phyloP scores from a whole-genome alignment of 2,329 filamentous ascomycete genomes.

The Colletotrichum nymphaeae region DNA sequence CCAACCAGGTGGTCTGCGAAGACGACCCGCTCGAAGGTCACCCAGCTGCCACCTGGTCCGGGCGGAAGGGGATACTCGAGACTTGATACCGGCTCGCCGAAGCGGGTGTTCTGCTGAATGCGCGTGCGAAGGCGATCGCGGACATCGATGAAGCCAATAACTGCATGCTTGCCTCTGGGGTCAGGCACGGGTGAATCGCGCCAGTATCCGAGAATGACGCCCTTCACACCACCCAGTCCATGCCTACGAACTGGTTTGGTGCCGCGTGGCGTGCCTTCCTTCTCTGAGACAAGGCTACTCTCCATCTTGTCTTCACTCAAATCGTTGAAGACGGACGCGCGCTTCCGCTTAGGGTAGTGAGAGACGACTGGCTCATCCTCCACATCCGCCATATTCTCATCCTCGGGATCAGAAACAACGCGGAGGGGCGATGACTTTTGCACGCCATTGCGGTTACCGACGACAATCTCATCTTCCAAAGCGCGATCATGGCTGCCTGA shows the following conservation, averaged over 20 bases:
- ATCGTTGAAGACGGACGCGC: slow-evolving; percentile 57
- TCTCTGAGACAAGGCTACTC: slow-evolving; percentile 45
- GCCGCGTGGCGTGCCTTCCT: slow-evolving; percentile 35
- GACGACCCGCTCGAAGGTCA: slow-evolving; percentile 70
- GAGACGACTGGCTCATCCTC: slow-evolving; percentile 52
- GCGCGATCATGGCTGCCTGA: slow-evolving; percentile 54
- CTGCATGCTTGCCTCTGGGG: slow-evolving; percentile 63
- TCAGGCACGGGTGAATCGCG: slow-evolving; percentile 65
- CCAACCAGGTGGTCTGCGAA: slow-evolving; percentile 68
- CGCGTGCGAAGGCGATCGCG: slow-evolving; percentile 70
- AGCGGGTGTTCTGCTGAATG: slow-evolving; percentile 62
- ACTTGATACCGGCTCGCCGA: slow-evolving; percentile 56
- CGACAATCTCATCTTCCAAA: slow-evolving; percentile 65
- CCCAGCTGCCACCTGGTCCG: slow-evolving; percentile 72
- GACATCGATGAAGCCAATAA: slow-evolving; percentile 72
- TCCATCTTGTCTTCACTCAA: slow-evolving; percentile 61
- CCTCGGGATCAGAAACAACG: slow-evolving; percentile 51
- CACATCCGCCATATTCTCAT: slow-evolving; percentile 56
- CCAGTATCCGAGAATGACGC: slow-evolving; percentile 69
- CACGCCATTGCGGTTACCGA: slow-evolving; percentile 54
- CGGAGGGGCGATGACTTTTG: slow-evolving; percentile 50
- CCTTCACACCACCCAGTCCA: slow-evolving; percentile 50
- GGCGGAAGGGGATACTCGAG: slow-evolving; percentile 59
- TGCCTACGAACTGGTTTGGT: slow-evolving; percentile 35
- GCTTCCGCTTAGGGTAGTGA: slow-evolving; percentile 67